phyloP scores from a whole-genome alignment of 768 basidiomycete species.

The Mycena olivaceomarginata region DNA sequence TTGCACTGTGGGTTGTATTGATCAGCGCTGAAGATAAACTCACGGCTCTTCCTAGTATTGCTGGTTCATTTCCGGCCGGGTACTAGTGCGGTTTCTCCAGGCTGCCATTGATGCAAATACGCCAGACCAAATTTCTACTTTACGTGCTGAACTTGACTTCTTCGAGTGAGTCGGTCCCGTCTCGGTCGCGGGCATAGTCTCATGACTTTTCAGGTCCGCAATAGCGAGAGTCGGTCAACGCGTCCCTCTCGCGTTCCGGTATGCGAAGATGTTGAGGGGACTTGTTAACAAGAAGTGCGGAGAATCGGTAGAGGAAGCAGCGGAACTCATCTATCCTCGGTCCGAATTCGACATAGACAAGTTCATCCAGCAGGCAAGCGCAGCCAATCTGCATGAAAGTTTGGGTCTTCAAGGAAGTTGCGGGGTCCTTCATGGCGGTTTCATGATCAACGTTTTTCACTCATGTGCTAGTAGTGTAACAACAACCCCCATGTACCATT shows the following conservation, averaged over 20 bases:
- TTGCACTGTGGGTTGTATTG: slow-evolving; percentile 69
- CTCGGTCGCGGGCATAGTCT: slow-evolving; percentile 15
- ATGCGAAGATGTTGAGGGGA: slow-evolving; percentile 75
- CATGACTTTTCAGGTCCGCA: slow-evolving; percentile 64
- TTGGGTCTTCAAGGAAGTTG: slow-evolving; percentile 34
- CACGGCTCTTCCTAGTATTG: slow-evolving; percentile 64
- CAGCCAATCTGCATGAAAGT: slow-evolving; percentile 31
- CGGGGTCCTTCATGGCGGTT: slow-evolving; percentile 25
- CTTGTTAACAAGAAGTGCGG: slow-evolving; percentile 63
- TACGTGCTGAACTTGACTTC: slow-evolving; percentile 80
- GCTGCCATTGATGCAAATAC: slow-evolving; percentile 76
- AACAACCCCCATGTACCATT: not conserved
- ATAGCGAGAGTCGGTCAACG: slow-evolving; percentile 79
- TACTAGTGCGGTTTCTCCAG: slow-evolving; percentile 79
- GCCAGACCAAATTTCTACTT: slow-evolving; percentile 72
- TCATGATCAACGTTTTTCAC: slow-evolving; percentile 13
- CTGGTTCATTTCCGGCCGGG: slow-evolving; percentile 83
- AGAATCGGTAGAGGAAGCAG: not conserved
- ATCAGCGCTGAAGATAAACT: slow-evolving; percentile 9
- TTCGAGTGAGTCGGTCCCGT: slow-evolving; percentile 71
- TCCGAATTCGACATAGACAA: slow-evolving; percentile 30
- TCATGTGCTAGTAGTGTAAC: slow-evolving; percentile 19
- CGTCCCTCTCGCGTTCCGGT: slow-evolving; percentile 79
- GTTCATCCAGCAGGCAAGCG: slow-evolving; percentile 11
- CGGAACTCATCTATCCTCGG: slow-evolving; percentile 33